Conservation (phyloP, 306 rosid species). For the Lablab purpureus region DNA sequence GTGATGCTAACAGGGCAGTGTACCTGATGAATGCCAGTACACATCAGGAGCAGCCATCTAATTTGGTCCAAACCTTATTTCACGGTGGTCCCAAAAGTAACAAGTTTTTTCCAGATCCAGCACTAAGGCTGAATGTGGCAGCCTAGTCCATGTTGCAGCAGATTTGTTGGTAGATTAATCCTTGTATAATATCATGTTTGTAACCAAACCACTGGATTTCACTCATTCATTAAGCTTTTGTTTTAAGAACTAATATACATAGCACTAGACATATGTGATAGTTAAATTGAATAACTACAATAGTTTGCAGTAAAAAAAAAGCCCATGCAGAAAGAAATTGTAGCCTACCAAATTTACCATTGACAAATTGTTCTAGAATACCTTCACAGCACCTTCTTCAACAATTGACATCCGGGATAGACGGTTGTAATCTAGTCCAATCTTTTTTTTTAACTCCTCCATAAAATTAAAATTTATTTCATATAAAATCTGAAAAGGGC, state of each 20-base stretch:
- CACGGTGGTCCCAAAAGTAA: background rate
- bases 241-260: background rate
- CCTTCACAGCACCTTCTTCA: slow-evolving; percentile 80
- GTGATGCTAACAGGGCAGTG: background rate
- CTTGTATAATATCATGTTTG: background rate
- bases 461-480: slow-evolving; percentile 63
- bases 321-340: slow-evolving; percentile 16
- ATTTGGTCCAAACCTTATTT: background rate
- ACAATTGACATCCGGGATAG: slow-evolving; percentile 76
- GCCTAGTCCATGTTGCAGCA: background rate
- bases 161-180: background rate
- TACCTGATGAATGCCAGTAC: background rate
- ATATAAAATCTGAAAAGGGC: slow-evolving; percentile 65
- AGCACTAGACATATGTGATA: slow-evolving; percentile 8
- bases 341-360: slow-evolving; percentile 28
- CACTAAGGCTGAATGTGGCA: background rate
- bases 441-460: slow-evolving; percentile 76
- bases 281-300: slow-evolving; percentile 29
- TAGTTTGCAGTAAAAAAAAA: background rate
- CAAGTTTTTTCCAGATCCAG: background rate
- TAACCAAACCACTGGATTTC: background rate
- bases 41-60: background rate
- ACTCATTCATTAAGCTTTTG: background rate
- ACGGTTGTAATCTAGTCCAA: slow-evolving; percentile 71
- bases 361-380: slow-evolving; percentile 40